phyloP scores from a whole-genome alignment of 345 rosid genomes.

The Heritiera littoralis region DNA sequence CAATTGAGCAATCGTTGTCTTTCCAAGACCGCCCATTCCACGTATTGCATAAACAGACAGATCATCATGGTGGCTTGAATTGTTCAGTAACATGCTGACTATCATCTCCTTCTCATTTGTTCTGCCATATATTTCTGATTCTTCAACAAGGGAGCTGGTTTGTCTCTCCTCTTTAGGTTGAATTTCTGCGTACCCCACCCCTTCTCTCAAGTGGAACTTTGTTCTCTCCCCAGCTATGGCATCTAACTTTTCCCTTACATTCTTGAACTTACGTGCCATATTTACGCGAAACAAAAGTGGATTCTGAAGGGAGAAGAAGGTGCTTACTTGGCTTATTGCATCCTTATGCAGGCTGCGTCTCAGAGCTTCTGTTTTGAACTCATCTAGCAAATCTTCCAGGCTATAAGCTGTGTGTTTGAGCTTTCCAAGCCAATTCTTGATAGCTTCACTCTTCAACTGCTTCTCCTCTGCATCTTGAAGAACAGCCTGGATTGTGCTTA shows the following conservation, averaged over 20 bases:
- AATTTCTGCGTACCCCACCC: background rate
- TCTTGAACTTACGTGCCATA: background rate
- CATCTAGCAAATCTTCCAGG: background rate
- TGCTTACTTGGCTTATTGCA: background rate
- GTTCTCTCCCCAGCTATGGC: background rate
- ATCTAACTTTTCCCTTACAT: background rate
- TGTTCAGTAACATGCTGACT: background rate
- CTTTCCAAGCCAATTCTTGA: background rate
- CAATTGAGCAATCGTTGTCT: conserved; percentile 27
- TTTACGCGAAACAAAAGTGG: background rate
- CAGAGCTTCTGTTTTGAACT: background rate
- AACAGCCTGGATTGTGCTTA: conserved; percentile 6
- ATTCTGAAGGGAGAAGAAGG: background rate
- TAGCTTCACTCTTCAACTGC: conserved; percentile 3
- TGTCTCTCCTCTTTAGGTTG: background rate
- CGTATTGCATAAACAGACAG: background rate
- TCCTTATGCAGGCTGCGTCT: background rate
- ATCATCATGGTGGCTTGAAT: background rate
- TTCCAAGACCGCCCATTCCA: background rate
- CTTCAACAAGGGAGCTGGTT: conserved; percentile 16
- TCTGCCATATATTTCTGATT: conserved; percentile 8
- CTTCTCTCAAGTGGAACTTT: background rate
- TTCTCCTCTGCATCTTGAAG: background rate
- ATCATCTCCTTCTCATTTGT: background rate
- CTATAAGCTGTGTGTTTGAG: background rate